Evolutionary conservation across 148 eudicot species (phyloP).

Genomic region (Nepenthes gracilis): DNA sequence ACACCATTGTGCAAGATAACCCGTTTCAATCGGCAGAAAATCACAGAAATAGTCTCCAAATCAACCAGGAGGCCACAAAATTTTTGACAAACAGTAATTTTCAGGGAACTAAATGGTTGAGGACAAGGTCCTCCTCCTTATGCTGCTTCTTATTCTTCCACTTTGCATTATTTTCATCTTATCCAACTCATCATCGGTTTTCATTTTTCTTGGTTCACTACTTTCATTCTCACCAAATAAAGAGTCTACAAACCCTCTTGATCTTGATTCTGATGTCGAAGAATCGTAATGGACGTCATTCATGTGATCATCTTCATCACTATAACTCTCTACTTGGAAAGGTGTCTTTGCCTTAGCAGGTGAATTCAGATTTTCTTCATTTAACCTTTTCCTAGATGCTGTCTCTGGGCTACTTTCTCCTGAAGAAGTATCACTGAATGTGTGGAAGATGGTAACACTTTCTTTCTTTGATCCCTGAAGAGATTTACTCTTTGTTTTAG

Average conservation of each 20-base stretch:
- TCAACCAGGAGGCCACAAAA: no score
- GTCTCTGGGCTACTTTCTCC: constrained; percentile 22
- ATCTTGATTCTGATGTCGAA: not conserved
- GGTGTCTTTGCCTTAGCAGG: constrained; percentile 19
- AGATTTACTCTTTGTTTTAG: constrained; percentile 36
- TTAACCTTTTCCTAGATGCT: not conserved
- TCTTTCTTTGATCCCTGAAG: constrained; percentile 42
- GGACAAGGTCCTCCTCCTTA: constrained; percentile 48
- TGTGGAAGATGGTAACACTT: constrained; percentile 41
- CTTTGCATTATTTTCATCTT: constrained; percentile 3
- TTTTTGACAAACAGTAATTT: no score
- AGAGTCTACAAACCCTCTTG: constrained; percentile 14
- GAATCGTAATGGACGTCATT: constrained; percentile 11
- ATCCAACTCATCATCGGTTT: constrained; percentile 13
- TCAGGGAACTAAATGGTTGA: constrained; percentile 18
- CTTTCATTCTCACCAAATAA: constrained; percentile 9
- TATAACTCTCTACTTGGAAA: constrained; percentile 19
- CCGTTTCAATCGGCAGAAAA: no score
- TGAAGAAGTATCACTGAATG: constrained; percentile 29
- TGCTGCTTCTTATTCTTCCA: constrained; percentile 22
- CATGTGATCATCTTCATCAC: constrained; percentile 26
- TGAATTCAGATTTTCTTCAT: not conserved
- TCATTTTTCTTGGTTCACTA: constrained; percentile 18
- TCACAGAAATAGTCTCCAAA: no score
- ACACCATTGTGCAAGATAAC: no score